These are phyloP conservation scores for Parasitella parasitica DNA, from an alignment of 371 early-diverging fungal genomes.

Conservation along the genomic window DNA sequence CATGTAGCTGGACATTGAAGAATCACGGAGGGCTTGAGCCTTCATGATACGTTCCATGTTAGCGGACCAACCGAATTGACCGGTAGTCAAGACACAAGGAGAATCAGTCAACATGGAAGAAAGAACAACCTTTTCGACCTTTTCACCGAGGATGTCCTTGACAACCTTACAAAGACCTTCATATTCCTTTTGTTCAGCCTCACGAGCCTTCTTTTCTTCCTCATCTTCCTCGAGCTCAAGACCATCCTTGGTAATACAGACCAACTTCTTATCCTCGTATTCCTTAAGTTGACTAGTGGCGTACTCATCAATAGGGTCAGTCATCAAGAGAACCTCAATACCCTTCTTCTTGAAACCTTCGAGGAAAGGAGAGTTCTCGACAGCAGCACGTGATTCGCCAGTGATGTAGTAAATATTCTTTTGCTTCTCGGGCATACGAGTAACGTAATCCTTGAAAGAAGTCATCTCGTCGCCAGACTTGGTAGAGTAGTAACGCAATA, in stretches of 20 bases:
- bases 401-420: conserved; percentile 98
- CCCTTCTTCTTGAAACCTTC: conserved; percentile 98
- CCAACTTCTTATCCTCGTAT: conserved; percentile 98
- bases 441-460: conserved; percentile 79
- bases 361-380: conserved; percentile 97
- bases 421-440: conserved; percentile 79
- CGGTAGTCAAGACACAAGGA: conserved; percentile 97
- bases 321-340: conserved; percentile 94
- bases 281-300: conserved; percentile 97
- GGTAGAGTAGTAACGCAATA: conserved; percentile 75
- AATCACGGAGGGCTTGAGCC: conserved; percentile 98
- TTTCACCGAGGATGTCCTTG: conserved; percentile 93
- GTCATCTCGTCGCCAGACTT: conserved; percentile 63
- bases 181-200: conserved; percentile 83
- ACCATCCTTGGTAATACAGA: conserved; percentile 98
- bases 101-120: conserved; percentile 94
- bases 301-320: conserved; percentile 95
- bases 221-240: conserved; percentile 97
- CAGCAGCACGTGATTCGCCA: conserved; percentile 92
- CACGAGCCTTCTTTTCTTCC: conserved; percentile 88
- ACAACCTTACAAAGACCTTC: conserved; percentile 83
- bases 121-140: conserved; percentile 97
- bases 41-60: conserved; percentile 99
- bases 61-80: conserved; percentile 98
- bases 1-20: conserved; percentile 96